Percentiles rank a stretch among this genome's conserved stretches.
These are phyloP conservation scores for Saccharum spontaneum DNA, from an alignment of 176 grass and related monocot species.

Conservation along the genomic window DNA sequence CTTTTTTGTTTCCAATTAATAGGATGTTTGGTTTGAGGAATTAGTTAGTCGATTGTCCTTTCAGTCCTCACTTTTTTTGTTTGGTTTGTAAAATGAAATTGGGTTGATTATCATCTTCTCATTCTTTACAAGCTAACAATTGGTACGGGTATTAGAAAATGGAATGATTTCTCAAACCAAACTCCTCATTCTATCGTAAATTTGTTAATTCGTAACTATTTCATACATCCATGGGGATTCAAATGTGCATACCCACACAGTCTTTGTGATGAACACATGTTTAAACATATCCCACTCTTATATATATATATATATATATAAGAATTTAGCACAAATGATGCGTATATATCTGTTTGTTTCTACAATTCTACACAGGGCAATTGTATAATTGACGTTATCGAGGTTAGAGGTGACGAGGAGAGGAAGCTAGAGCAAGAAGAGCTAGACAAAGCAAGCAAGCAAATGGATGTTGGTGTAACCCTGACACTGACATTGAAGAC, in stretches of 20 bases:
- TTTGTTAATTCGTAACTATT: not conserved
- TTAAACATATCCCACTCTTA: not conserved
- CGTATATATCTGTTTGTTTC: not conserved
- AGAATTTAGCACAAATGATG: not conserved
- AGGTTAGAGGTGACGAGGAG: not conserved
- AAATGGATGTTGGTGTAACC: too few species aligned
- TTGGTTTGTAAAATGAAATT: too few species aligned
- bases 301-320: conserved; percentile 13
- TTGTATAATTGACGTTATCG: not conserved
- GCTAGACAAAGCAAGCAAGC: not conserved
- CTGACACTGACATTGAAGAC: too few species aligned
- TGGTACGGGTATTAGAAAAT: too few species aligned
- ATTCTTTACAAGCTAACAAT: too few species aligned
- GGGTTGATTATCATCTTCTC: too few species aligned
- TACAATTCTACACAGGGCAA: not conserved
- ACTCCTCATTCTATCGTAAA: too few species aligned
- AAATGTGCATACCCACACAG: not conserved
- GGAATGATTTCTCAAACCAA: too few species aligned
- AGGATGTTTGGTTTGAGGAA: too few species aligned
- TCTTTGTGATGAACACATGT: not conserved
- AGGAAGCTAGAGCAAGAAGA: not conserved
- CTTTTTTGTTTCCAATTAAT: not conserved
- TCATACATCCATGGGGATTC: not conserved
- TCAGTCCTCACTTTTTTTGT: too few species aligned
- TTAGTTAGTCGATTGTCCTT: too few species aligned